A percentile compares a stretch with the other conserved stretches of the same genome.
Evolutionary conservation across 2,329 filamentous ascomycete species (phyloP).

Genomic region (Fusarium sp.): DNA sequence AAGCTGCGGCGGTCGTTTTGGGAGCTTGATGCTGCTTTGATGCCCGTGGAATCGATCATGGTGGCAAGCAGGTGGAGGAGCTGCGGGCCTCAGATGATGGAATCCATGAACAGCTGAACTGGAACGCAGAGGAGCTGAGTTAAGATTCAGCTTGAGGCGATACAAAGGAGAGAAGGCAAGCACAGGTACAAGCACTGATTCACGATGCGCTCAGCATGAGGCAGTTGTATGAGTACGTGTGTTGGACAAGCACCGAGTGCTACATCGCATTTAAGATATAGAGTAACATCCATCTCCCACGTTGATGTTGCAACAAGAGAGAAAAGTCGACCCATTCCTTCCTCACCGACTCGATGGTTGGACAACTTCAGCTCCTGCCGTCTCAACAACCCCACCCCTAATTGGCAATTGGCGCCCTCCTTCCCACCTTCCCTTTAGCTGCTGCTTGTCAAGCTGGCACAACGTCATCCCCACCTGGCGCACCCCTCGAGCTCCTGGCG

Average conservation of each 20-base stretch:
- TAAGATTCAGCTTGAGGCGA: not conserved
- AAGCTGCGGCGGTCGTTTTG: not conserved
- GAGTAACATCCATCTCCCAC: not conserved
- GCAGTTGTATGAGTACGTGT: not conserved
- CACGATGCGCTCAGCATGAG: too few relatives aligned
- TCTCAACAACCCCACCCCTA: slow-evolving; percentile 27
- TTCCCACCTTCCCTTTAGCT: slow-evolving; percentile 15
- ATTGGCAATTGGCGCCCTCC: slow-evolving; percentile 1
- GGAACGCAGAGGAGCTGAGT: not conserved
- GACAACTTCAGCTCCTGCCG: slow-evolving; percentile 28
- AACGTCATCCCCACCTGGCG: slow-evolving; percentile 32
- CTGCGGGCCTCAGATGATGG: slow-evolving; percentile 1
- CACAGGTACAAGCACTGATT: not conserved
- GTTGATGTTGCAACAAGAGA: not conserved
- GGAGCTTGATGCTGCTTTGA: not conserved
- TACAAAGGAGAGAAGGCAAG: slow-evolving; percentile 6
- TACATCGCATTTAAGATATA: not conserved
- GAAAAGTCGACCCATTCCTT: slow-evolving; percentile 11
- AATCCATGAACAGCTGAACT: slow-evolving; percentile 39
- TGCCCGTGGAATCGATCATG: not conserved
- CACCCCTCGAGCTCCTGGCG: slow-evolving; percentile 30
- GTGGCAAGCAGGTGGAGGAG: slow-evolving; percentile 4
- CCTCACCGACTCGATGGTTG: slow-evolving; percentile 7
- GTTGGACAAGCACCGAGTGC: not conserved
- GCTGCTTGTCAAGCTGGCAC: not conserved